Percentiles rank a stretch among this genome's conserved stretches.
These are phyloP conservation scores for Massariosphaeria phaeospora DNA, from an alignment of 495 filamentous ascomycete genomes.

Conservation along the genomic window DNA sequence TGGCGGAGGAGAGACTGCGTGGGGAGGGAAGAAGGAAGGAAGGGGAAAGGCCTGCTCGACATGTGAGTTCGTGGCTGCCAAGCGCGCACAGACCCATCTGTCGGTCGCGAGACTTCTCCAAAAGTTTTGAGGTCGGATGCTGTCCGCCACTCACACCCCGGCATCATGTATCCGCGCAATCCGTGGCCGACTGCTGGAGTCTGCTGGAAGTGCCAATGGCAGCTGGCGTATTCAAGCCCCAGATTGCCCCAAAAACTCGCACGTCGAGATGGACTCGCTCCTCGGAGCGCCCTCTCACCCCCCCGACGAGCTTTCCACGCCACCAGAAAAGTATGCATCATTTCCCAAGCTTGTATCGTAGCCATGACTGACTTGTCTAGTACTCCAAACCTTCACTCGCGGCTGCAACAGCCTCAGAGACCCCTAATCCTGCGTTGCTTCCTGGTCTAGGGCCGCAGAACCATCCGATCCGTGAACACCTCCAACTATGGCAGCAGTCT, in stretches of 20 bases:
- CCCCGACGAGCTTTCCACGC: constrained; percentile 3
- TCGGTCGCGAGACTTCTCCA: too few species aligned
- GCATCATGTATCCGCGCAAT: neutral
- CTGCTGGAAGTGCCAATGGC: constrained; percentile 15
- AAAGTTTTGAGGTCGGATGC: neutral
- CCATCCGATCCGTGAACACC: constrained; percentile 36
- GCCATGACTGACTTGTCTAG: neutral
- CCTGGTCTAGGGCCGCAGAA: neutral
- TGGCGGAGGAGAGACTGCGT: too few species aligned
- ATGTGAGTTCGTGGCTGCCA: too few species aligned
- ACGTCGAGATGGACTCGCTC: neutral
- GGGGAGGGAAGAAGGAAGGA: too few species aligned
- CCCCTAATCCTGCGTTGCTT: neutral
- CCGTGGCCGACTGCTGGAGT: neutral
- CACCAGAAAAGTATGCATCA: neutral
- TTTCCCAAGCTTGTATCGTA: neutral
- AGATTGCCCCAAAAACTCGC: neutral
- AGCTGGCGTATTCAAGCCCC: neutral
- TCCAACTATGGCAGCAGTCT: constrained; percentile 39
- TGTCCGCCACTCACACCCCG: neutral
- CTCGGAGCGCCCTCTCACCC: neutral
- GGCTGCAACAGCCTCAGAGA: neutral
- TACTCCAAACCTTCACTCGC: neutral
- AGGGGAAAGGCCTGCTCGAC: too few species aligned
- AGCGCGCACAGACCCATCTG: too few species aligned